A percentile compares a stretch with the other conserved stretches of the same genome.
Evolutionary conservation across 2,329 filamentous ascomycete genomes (phyloP).

Genomic region (Stagonosporopsis vannaccii): DNA sequence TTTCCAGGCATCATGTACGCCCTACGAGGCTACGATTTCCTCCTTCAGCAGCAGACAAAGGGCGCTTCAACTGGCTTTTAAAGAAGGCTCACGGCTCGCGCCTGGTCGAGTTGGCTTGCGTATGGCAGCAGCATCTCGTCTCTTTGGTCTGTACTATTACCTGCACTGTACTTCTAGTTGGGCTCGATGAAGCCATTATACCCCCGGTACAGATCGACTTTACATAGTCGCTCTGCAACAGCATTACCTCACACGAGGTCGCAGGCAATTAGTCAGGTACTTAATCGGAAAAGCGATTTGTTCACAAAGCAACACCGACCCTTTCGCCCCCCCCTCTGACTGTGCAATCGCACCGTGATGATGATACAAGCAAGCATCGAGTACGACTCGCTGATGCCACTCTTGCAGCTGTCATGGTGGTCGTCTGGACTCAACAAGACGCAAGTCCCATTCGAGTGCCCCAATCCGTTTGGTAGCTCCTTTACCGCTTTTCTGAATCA

Average conservation of each 20-base stretch:
- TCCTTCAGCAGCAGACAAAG: slow-evolving; percentile 41
- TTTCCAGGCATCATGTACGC: slow-evolving; percentile 43
- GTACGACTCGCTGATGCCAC: background rate
- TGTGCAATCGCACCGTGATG: background rate
- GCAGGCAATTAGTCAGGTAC: slow-evolving; percentile 45
- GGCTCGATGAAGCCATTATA: slow-evolving; percentile 45
- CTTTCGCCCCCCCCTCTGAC: background rate
- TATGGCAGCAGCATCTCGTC: slow-evolving; percentile 28
- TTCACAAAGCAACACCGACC: slow-evolving; percentile 20
- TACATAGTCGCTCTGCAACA: slow-evolving; percentile 31
- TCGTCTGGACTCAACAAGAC: slow-evolving; percentile 9
- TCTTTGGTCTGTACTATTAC: slow-evolving; percentile 50
- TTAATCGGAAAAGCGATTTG: slow-evolving; percentile 46
- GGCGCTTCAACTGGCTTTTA: slow-evolving; percentile 37
- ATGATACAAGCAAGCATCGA: background rate
- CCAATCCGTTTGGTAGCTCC: slow-evolving; percentile 34
- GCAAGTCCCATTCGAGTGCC: slow-evolving; percentile 26
- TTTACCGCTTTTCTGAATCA: slow-evolving; percentile 52
- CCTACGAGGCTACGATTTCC: slow-evolving; percentile 49
- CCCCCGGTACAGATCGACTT: slow-evolving; percentile 34
- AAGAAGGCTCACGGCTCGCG: slow-evolving; percentile 49
- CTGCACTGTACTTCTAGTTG: slow-evolving; percentile 52
- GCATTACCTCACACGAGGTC: slow-evolving; percentile 40
- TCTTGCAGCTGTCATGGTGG: slow-evolving; percentile 1
- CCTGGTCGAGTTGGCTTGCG: slow-evolving; percentile 32